Base-by-base conservation (phyloP, 2,329 filamentous ascomycete species). In the Keithomyces neogunnii region DNA sequence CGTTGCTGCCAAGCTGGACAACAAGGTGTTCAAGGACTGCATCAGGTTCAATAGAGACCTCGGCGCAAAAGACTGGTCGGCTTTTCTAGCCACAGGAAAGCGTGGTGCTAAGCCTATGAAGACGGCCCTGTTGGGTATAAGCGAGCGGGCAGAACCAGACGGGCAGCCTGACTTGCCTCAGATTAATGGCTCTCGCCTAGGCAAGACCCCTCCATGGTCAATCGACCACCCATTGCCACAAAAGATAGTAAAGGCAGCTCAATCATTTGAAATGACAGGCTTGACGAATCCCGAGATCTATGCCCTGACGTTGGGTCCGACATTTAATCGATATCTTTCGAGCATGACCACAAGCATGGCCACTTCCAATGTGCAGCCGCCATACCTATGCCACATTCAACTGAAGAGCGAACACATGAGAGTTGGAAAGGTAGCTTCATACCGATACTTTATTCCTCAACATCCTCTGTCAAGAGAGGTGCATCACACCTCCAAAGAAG, bases 1-100 rank as follows among this genome's bases (percentile, higher is more conserved):
- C 55, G 76, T 81, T 3, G 78, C 78, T 3, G 80, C 79, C 4
- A 75, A 73, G 38, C 74, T 81, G 9, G 69, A 72, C 13, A 71
- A 73, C 35, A 73, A 73, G 50, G 67, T 83, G 5, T 82, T 78
- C 66, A 82, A 81, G 56, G 80, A 84, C 57, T 84, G 81, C 57
- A 71, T 84, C 54, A 80, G 79, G 55, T 83, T 76, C 51, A 66
- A 76, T 45, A 70, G 80, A 44, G 78, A 82, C 5, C 72, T 81
- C 33, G 78, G 73, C 10, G 59, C 73, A 2, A 74, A 76, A 28
- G 80, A 84, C 56, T 83, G 80, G 80, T 68, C 72, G 5, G 66
- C 73, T 19, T 81, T 78, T 52, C 67, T 80, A 28, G 72, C 75
- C 2, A 79, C 76, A 0, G 78, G 68, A 2, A 71, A 69, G 48